These are phyloP conservation scores for Rutstroemia sp. DNA, from an alignment of 2,329 filamentous ascomycete species.

Conservation along the genomic window DNA sequence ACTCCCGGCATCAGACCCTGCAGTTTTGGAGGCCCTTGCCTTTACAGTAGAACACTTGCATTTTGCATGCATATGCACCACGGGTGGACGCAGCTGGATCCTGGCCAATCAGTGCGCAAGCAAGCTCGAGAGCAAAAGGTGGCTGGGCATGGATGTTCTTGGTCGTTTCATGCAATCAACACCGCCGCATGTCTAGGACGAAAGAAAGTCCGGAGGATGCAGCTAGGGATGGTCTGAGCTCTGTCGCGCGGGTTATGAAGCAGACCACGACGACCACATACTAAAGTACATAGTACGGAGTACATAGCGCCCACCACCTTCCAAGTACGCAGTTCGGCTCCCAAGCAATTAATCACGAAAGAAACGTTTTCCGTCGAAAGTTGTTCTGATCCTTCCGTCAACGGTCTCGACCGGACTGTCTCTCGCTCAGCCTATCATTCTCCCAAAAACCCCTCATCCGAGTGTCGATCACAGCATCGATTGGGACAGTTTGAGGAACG, in stretches of 20 bases:
- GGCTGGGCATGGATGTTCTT: constrained; percentile 19
- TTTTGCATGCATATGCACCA: constrained; percentile 26
- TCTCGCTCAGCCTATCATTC: constrained; percentile 17
- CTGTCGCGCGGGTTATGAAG: not conserved
- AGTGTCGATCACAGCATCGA: not conserved
- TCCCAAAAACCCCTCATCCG: constrained; percentile 13
- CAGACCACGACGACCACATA: not conserved
- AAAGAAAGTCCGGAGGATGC: not conserved
- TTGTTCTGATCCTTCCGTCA: not conserved
- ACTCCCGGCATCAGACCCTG: constrained; percentile 29
- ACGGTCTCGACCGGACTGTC: constrained; percentile 6
- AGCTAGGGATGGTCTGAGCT: not conserved
- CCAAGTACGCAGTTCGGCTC: too few relatives aligned
- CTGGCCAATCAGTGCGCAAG: constrained; percentile 19
- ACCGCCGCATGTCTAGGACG: not conserved
- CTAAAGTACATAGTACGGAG: too few relatives aligned
- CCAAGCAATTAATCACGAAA: not conserved
- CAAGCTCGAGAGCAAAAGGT: constrained; percentile 10
- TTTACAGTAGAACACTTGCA: constrained; percentile 24
- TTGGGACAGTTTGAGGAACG: constrained; percentile 11
- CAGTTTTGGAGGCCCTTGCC: constrained; percentile 24
- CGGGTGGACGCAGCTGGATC: constrained; percentile 13
- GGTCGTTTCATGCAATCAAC: constrained; percentile 24
- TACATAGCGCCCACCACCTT: too few relatives aligned
- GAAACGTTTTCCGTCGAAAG: not conserved